Evolutionary conservation across 306 rosid genomes (phyloP), one percentile per base, ranked within the genome.

Genomic region (Sechiopsis laciniata): DNA sequence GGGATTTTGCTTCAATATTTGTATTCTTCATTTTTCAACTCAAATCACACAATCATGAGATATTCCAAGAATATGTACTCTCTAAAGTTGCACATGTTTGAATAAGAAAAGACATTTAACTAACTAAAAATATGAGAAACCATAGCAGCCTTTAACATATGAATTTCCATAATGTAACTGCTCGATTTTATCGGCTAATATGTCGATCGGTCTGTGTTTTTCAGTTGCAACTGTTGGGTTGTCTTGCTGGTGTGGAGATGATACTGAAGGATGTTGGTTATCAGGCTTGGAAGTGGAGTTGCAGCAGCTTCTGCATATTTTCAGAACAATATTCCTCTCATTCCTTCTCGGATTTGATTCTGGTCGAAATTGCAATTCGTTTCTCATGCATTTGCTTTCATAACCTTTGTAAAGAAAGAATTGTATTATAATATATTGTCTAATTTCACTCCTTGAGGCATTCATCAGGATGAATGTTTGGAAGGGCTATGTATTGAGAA

Each of bases 201-300:
- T 2, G 16, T 74, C 22, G 73, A 64, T 15, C 21, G 50, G 32
- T 37, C 22, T 37, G 3, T 63, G 12, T 62, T 75, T 66, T 84
- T 7, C 96, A 94, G 99, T 81, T 91, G 86, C 99, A 94, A 94
- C 82, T 94, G 74, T 74, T 94, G 91, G 99, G 96, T 4, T 86
- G 92, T 86, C 95, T 94, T 82, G 95, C 96, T 88, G 99, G 99
- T 76, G 99, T 94, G 81, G 99, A 94, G 89, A 91, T 94, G 97
- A 80, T 94, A 42, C 97, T 94, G 15, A 89, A 80, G 82, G 99
- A 94, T 68, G 97, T 91, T 66, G 97, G 99, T 0, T 94, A 91
- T 81, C 97, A 89, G 85, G 92, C 88, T 89, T 13, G 99, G 99
- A 68, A 94, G 96, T 64, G 99, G 99, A 74, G 92, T 94, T 76